phyloP scores from a whole-genome alignment of 345 rosid genomes.

The Rhizophora mangle region DNA sequence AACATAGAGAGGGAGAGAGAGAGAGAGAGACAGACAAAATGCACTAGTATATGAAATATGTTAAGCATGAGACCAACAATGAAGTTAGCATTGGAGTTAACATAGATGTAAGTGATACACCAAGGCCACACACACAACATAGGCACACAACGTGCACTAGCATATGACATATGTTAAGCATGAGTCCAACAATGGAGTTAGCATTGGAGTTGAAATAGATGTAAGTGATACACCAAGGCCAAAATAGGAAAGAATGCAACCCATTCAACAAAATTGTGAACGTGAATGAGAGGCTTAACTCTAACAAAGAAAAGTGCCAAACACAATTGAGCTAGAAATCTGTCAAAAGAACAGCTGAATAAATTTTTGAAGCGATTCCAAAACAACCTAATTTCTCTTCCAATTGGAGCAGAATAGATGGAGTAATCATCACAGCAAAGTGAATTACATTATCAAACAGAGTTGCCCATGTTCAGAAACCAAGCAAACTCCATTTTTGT shows the following conservation, averaged over 20 bases:
- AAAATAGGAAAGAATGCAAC: neutral
- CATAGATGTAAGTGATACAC: neutral
- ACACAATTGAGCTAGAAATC: constrained; percentile 1
- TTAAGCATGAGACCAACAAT: no score
- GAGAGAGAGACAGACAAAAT: neutral
- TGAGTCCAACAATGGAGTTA: no score
- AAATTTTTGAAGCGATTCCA: neutral
- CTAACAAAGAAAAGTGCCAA: constrained; percentile 1
- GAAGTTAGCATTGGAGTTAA: no score
- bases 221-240: neutral
- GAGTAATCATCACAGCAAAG: neutral
- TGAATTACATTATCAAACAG: neutral
- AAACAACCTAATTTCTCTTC: neutral
- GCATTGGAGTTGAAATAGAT: neutral
- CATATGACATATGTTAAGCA: neutral
- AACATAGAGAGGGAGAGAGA: no score
- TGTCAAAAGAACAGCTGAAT: neutral
- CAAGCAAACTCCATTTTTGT: constrained; percentile 8
- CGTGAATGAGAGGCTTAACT: neutral
- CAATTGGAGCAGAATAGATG: neutral
- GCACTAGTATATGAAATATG: neutral
- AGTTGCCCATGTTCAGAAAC: neutral
- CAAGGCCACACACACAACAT: neutral
- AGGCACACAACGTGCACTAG: neutral
- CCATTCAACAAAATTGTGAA: neutral